Evolutionary conservation across 148 eudicot species (phyloP).

Genomic region (Vaccinium darrowii): DNA sequence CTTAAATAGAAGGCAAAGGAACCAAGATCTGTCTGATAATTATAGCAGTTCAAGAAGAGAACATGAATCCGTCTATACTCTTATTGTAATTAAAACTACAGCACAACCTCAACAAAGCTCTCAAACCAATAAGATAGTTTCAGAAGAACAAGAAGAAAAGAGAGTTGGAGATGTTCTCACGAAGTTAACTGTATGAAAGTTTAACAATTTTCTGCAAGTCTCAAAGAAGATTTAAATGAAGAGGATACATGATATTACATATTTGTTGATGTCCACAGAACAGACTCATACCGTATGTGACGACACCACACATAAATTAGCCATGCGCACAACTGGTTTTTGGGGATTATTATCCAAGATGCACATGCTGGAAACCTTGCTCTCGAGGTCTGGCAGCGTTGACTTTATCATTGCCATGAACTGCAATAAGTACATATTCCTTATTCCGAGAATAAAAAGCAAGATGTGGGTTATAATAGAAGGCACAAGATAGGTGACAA

Average conservation of each 20-base stretch:
- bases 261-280: conserved; percentile 3
- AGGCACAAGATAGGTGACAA: background rate
- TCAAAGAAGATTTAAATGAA: background rate
- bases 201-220: background rate
- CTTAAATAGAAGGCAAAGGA: background rate
- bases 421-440: conserved; percentile 34
- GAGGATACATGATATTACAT: background rate
- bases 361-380: conserved; percentile 61
- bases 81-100: background rate
- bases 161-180: background rate
- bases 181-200: background rate
- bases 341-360: conserved; percentile 81
- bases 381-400: conserved; percentile 71
- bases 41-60: background rate
- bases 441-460: background rate
- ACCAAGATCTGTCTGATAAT: background rate
- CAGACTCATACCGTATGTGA: conserved; percentile 80
- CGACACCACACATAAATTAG: conserved; percentile 95
- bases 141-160: background rate
- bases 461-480: background rate
- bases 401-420: conserved; percentile 70
- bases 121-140: background rate
- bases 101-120: conserved; percentile 8
- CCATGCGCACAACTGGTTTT: conserved; percentile 97
- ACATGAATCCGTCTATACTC: background rate